Evolutionary conservation across 1,284 basidiomycete species (phyloP), one percentile per base, ranked within the genome.

Genomic region (Rhizoctonia solani): DNA sequence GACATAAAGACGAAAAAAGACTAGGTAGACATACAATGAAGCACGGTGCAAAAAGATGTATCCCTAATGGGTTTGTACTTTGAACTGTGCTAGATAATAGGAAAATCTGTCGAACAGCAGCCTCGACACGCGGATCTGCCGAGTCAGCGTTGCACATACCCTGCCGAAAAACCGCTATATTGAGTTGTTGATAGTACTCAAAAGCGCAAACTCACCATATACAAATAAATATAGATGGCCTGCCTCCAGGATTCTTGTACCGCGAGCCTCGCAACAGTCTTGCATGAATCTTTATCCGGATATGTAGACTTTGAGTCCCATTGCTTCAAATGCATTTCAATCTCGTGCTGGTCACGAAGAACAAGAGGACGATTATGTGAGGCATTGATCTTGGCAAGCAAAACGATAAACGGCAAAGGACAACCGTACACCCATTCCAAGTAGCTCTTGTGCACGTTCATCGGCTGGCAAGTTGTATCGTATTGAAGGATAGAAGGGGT

Each of bases 121-220:
- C 30, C 47, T 63, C 47, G 9, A 63, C 59, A 29, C 49, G 59
- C 4, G 59, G 59, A 9, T 63, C 59, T 0, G 30, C 46, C 4
- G 59, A 53, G 32, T 37, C 50, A 27, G 53, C 49, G 5, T 39
- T 37, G 30, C 59, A 65, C 47, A 53, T 44, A 8, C 34, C 34
- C 49, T 61, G 19, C 9, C 9, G 32, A 54, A 37, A n/a, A 3
- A 21, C 29, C 30, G 19, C 4, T 8, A 8, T 13, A 19, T 29
- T 32, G n/a, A 29, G 19, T 30, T n/a, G n/a, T n/a, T n/a, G n/a
- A 4, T 37, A 21, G 6, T 19, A 16, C 14, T n/a, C 4, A 23
- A 46, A 4, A 6, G n/a, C 30, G 3, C 30, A n/a, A n/a, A n/a
- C 61, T 53, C 47, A 65, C 59, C 59, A 63, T 63, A 25, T 63